Evolutionary conservation across 2,329 filamentous ascomycete species (phyloP).

Genomic region (Neonectria coccinea): DNA sequence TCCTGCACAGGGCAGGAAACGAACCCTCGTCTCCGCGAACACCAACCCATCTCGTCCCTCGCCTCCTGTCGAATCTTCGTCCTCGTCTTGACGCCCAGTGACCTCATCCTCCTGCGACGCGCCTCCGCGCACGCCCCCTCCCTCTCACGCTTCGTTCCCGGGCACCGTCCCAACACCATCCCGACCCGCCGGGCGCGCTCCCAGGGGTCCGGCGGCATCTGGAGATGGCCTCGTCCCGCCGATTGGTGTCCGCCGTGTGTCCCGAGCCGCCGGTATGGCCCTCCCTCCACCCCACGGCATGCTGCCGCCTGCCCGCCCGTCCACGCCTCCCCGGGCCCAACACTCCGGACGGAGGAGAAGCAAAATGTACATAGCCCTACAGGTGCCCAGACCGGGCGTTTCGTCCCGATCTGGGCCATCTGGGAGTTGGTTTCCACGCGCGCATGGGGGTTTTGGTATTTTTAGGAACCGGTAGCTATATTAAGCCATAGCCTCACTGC

Average conservation of each 20-base stretch:
- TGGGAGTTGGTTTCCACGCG: constrained; percentile 3
- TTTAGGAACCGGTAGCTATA: constrained; percentile 54
- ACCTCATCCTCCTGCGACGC: constrained; percentile 27
- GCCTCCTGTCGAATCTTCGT: constrained; percentile 21
- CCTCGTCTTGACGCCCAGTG: constrained; percentile 33
- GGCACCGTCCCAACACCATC: constrained; percentile 2
- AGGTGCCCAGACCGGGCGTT: background rate
- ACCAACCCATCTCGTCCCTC: background rate
- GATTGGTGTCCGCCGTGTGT: constrained; percentile 29
- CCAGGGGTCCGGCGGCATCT: constrained; percentile 33
- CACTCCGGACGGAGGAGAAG: background rate
- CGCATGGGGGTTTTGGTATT: constrained; percentile 39
- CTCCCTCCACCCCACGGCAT: constrained; percentile 5
- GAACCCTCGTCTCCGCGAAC: constrained; percentile 1
- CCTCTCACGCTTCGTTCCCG: constrained; percentile 3
- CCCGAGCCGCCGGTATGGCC: constrained; percentile 11
- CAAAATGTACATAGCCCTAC: background rate
- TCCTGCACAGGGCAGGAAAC: constrained; percentile 9
- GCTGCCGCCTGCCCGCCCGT: background rate
- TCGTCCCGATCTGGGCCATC: constrained; percentile 15
- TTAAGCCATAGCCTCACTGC: constrained; percentile 53
- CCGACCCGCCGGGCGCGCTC: constrained; percentile 9
- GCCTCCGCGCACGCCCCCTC: constrained; percentile 14
- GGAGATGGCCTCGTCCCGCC: constrained; percentile 30
- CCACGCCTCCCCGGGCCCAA: constrained; percentile 2